Base-by-base conservation (phyloP, 805 yeast genomes). In the Kodamaea leandrae region DNA sequence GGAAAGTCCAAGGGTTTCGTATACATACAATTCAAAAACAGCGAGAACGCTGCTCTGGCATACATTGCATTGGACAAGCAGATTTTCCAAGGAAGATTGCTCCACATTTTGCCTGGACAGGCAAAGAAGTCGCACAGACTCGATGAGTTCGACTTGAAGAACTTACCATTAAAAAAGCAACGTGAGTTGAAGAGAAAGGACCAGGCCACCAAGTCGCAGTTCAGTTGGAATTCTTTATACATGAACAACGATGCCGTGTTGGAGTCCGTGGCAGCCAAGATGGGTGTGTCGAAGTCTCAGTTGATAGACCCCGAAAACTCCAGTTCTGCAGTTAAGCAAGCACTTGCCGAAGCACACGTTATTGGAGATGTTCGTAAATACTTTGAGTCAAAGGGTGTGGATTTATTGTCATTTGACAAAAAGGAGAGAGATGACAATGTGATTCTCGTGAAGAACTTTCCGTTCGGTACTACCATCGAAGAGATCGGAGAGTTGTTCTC, bases 311-410 rank as follows among this genome's bases (percentile, higher is more conserved):
- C 96, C 1, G 85, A 87, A 52, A 86, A 82, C 49, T 76, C 95
- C 6, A 81, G 74, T 45, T 84, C 96, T 39, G 97, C 96, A 1
- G 98, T 93, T 10, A 87, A 90, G 58, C 98, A 90, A 63, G 98
- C 99, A 0, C 74, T 93, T 48, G 98, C 99, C 0, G 99, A 93
- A 66, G 95, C 97, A 2, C 93, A 89, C 56, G 96, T 90, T 13
- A 82, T 93, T 54, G 93, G 90, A 33, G 93, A 84, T 61, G 96
- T 93, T 9, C 78, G 96, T 55, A 78, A 79, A 51, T 93, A 81
- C 63, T 93, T 93, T 61, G 96, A 88, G 60, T 63, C 70, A 17
- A 83, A 83, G 57, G 95, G 96, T 25, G 86, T 93, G 32, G 96
- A 91, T 66, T 67, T 93, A 45, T 72, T 83, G 2, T 74, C 80